These are phyloP conservation scores for Voacanga thouarsii DNA, from an alignment of 257 asterid genomes.

Conservation along the genomic window DNA sequence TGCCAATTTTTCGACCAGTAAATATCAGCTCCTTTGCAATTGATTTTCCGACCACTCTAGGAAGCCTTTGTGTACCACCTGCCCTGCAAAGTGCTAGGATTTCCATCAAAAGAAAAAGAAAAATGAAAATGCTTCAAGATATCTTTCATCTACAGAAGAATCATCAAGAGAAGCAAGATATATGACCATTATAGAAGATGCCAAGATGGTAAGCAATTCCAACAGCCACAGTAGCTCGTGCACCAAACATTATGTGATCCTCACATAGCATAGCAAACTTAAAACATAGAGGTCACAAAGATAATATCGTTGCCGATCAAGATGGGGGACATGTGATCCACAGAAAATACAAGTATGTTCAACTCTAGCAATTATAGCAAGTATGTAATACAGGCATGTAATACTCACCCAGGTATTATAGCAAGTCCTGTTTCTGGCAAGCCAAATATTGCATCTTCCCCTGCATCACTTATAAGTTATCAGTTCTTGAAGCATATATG, in stretches of 20 bases:
- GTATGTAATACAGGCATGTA: too few species aligned
- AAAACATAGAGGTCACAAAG: not conserved
- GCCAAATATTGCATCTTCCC: conserved; percentile 80
- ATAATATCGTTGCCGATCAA: not conserved
- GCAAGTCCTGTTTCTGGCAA: conserved; percentile 98
- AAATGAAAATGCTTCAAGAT: conserved; percentile 3
- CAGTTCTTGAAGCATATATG: conserved; percentile 17
- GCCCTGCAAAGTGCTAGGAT: conserved; percentile 55
- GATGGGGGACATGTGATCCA: not conserved
- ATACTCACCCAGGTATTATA: conserved; percentile 81
- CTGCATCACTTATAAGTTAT: conserved; percentile 34
- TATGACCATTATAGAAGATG: not conserved
- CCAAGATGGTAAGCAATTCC: not conserved
- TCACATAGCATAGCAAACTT: not conserved
- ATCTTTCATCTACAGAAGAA: not conserved
- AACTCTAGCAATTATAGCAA: not conserved
- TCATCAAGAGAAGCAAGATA: not conserved
- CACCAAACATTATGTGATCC: not conserved
- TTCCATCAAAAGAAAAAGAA: conserved; percentile 14
- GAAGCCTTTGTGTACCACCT: conserved; percentile 94
- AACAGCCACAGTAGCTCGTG: not conserved
- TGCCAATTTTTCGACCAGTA: conserved; percentile 34
- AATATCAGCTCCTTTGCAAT: conserved; percentile 76
- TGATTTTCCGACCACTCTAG: conserved; percentile 89
- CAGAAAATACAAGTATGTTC: not conserved